Evolutionary conservation across 2,329 filamentous ascomycete species (phyloP).

Genomic region (Penicillium capsulatum): DNA sequence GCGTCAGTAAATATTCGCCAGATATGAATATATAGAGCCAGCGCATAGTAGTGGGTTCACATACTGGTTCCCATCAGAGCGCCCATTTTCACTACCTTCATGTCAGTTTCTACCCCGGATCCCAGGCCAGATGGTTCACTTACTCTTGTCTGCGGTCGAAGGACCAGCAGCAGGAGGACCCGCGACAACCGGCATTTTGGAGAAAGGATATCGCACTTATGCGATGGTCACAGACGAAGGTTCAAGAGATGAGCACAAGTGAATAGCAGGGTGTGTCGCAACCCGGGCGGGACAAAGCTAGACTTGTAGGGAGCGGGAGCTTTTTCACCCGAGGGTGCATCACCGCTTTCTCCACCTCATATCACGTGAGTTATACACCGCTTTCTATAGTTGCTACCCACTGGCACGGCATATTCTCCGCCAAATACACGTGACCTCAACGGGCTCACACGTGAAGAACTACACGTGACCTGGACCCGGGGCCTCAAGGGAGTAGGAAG

Average conservation of each 20-base stretch:
- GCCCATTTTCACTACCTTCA: constrained; percentile 81
- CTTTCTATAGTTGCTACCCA: too few species aligned
- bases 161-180: constrained; percentile 53
- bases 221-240: too few species aligned
- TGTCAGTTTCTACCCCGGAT: constrained; percentile 27
- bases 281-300: constrained; percentile 3
- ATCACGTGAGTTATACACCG: constrained; percentile 1
- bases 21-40: constrained; percentile 1
- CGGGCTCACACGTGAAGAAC: too few species aligned
- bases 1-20: constrained; percentile 15
- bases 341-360: too few species aligned
- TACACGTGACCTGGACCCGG: constrained; percentile 18
- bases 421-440: constrained; percentile 21
- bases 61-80: constrained; percentile 97
- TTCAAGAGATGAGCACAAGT: too few species aligned
- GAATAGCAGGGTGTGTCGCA: not conserved
- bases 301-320: constrained; percentile 10
- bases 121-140: constrained; percentile 19
- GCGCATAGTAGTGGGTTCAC: constrained; percentile 43
- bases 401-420: constrained; percentile 13
- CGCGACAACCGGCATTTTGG: constrained; percentile 55
- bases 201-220: not conserved
- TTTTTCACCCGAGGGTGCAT: constrained; percentile 13
- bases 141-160: constrained; percentile 69
- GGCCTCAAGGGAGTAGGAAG: constrained; percentile 22